A percentile compares a stretch with the other conserved stretches of the same genome.
phyloP scores from a whole-genome alignment of 768 basidiomycete genomes.

The Leccinum incarnatum region DNA sequence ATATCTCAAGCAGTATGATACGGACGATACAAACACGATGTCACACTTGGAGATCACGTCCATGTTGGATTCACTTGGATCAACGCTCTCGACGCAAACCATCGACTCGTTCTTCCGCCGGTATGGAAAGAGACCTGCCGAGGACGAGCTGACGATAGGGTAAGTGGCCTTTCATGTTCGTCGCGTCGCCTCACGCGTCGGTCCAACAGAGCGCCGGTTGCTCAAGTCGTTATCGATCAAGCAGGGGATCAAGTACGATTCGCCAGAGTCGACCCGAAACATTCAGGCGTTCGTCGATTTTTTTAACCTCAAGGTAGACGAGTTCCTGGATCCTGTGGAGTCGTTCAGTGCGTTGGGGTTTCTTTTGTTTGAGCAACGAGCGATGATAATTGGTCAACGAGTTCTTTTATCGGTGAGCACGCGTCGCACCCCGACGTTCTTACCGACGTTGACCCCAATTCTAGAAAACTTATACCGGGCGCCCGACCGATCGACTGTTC shows the following conservation, averaged over 20 bases:
- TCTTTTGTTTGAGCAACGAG: background rate
- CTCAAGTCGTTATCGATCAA: slow-evolving; percentile 90
- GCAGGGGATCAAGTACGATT: slow-evolving; percentile 91
- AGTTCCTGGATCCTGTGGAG: slow-evolving; percentile 77
- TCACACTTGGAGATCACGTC: too few relatives aligned
- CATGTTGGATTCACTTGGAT: too few relatives aligned
- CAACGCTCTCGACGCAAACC: too few relatives aligned
- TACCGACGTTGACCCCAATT: slow-evolving; percentile 7
- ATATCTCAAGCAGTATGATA: slow-evolving; percentile 87
- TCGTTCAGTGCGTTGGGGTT: slow-evolving; percentile 67
- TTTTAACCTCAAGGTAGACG: slow-evolving; percentile 77
- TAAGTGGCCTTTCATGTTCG: slow-evolving; percentile 31
- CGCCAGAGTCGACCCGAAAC: slow-evolving; percentile 76
- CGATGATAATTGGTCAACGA: slow-evolving; percentile 45
- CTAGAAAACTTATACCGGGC: slow-evolving; percentile 78
- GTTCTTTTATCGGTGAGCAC: slow-evolving; percentile 73
- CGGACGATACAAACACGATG: slow-evolving; percentile 16
- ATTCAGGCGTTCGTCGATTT: slow-evolving; percentile 59
- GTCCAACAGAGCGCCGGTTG: slow-evolving; percentile 62
- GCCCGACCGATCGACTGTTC: too few relatives aligned
- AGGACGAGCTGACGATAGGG: slow-evolving; percentile 35
- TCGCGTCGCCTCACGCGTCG: background rate
- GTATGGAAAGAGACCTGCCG: too few relatives aligned
- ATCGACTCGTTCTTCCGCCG: too few relatives aligned
- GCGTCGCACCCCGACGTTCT: background rate